phyloP scores from a whole-genome alignment of 2,329 filamentous ascomycete species.

The Calycina marina region DNA sequence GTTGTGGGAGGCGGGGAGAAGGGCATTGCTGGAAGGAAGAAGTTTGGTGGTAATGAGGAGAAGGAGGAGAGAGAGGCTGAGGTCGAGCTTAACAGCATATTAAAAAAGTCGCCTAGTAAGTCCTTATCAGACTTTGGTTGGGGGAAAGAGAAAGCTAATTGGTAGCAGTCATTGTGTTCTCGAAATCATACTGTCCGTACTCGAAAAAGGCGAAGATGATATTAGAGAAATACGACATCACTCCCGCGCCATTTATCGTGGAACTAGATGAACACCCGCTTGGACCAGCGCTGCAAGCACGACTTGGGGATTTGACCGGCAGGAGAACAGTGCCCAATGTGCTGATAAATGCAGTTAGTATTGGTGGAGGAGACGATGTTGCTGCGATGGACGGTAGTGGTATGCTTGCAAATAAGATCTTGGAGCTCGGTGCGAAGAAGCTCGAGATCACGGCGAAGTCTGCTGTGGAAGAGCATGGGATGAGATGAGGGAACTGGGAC shows the following conservation, averaged over 20 bases:
- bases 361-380: slow-evolving; percentile 84
- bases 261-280: slow-evolving; percentile 76
- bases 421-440: slow-evolving; percentile 57
- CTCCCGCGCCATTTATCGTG: slow-evolving; percentile 71
- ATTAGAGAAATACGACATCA: slow-evolving; percentile 71
- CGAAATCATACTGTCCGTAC: slow-evolving; percentile 81
- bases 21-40: slow-evolving; percentile 37
- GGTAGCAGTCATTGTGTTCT: slow-evolving; percentile 75
- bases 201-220: slow-evolving; percentile 77
- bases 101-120: slow-evolving; percentile 75
- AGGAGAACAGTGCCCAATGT: slow-evolving; percentile 84
- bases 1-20: slow-evolving; percentile 18
- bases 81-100: slow-evolving; percentile 57
- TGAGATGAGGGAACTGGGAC: too few species aligned
- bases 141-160: slow-evolving; percentile 2
- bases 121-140: not conserved
- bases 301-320: slow-evolving; percentile 59
- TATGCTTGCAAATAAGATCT: slow-evolving; percentile 56
- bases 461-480: slow-evolving; percentile 4
- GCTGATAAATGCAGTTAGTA: slow-evolving; percentile 72
- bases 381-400: slow-evolving; percentile 52
- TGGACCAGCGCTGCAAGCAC: slow-evolving; percentile 56
- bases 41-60: slow-evolving; percentile 22
- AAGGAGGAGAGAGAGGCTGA: slow-evolving; percentile 49
- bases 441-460: slow-evolving; percentile 10